phyloP scores from a whole-genome alignment of 306 rosid genomes.

The Vigna trinervia region DNA sequence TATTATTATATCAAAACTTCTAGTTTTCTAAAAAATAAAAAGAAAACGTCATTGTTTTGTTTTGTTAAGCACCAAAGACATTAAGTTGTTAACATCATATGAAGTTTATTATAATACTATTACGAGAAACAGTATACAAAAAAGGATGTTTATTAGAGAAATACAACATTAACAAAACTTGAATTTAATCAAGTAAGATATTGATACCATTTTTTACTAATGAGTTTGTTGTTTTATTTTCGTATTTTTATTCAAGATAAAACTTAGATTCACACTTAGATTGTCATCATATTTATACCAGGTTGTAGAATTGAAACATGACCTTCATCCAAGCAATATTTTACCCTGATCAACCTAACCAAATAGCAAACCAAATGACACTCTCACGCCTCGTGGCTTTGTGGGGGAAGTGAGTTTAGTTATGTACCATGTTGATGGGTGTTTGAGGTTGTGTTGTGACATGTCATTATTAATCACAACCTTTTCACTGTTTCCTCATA shows the following conservation, averaged over 20 bases:
- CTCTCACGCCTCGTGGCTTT: slow-evolving; percentile 18
- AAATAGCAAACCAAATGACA: slow-evolving; percentile 49
- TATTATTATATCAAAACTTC: no score
- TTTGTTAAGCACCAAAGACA: slow-evolving; percentile 32
- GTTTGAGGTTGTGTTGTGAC: neutral
- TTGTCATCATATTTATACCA: neutral
- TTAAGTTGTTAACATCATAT: slow-evolving; percentile 41
- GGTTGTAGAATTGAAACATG: slow-evolving; percentile 39
- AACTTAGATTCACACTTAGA: no score
- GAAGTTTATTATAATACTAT: slow-evolving; percentile 13
- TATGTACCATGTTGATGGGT: slow-evolving; percentile 30
- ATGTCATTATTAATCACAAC: slow-evolving; percentile 21
- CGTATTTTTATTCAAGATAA: no score
- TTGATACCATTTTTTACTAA: no score
- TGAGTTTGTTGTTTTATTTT: no score
- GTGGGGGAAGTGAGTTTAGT: slow-evolving; percentile 34
- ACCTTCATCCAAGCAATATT: slow-evolving; percentile 38
- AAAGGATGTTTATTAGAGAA: no score
- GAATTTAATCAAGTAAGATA: no score
- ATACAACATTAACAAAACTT: no score
- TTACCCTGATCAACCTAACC: slow-evolving; percentile 37
- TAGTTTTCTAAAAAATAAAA: no score
- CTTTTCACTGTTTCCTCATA: neutral
- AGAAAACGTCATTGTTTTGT: neutral
- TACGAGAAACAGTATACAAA: no score